phyloP scores from a whole-genome alignment of 2,329 filamentous ascomycete species.

The Calonectria ilicicola region DNA sequence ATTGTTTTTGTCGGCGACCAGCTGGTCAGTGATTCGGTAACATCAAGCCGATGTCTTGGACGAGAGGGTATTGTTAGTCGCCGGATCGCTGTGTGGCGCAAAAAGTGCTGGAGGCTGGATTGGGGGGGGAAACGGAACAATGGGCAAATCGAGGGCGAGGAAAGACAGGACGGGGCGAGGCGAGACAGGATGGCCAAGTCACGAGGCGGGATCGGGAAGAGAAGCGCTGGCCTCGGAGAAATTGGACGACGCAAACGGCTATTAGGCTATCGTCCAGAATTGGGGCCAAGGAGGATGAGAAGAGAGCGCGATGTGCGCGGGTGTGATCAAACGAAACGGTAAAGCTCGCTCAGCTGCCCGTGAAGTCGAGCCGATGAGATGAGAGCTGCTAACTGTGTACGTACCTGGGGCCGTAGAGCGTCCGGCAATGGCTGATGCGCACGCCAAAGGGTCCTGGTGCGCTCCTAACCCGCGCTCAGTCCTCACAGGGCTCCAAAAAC shows the following conservation, averaged over 20 bases:
- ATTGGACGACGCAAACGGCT: constrained; percentile 2
- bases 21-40: constrained; percentile 30
- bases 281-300: not conserved
- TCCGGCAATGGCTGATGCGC: constrained; percentile 16
- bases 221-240: constrained; percentile 2
- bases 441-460: constrained; percentile 18
- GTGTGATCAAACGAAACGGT: not conserved
- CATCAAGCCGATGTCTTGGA: constrained; percentile 32
- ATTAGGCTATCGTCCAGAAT: constrained; percentile 4
- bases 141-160: constrained; percentile 20
- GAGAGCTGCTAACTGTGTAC: constrained; percentile 11
- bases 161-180: constrained; percentile 13
- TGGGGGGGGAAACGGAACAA: constrained; percentile 31
- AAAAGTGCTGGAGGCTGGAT: constrained; percentile 29
- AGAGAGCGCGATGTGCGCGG: constrained; percentile 2
- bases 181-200: not conserved
- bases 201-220: constrained; percentile 5
- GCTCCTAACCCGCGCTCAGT: constrained; percentile 17
- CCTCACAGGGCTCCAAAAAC: not conserved
- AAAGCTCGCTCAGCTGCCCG: not conserved
- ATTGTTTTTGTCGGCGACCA: constrained; percentile 19
- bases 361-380: constrained; percentile 9
- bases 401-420: constrained; percentile 8
- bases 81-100: constrained; percentile 36
- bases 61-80: constrained; percentile 27